phyloP scores from a whole-genome alignment of 352 stramenopile species.

The Globisporangium cylindrosporum region DNA sequence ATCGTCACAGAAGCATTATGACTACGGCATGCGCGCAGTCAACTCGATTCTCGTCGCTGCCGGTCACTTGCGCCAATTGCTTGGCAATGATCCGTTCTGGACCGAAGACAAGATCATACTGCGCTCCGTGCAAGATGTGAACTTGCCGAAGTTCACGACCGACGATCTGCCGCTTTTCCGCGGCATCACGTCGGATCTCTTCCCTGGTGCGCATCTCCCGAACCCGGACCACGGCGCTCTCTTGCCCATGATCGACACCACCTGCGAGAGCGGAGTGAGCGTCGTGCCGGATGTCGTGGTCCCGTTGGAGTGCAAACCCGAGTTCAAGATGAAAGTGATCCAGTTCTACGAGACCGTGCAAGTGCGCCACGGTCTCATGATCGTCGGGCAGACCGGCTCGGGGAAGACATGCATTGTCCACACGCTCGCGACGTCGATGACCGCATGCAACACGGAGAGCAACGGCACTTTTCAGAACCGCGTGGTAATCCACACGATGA shows the following conservation, averaged over 20 bases:
- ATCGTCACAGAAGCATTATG: slow-evolving; percentile 94
- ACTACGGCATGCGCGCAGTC: slow-evolving; percentile 95
- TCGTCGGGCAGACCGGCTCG: slow-evolving; percentile 91
- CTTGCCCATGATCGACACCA: slow-evolving; percentile 77
- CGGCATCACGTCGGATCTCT: slow-evolving; percentile 93
- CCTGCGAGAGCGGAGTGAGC: slow-evolving; percentile 62
- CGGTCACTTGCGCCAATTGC: slow-evolving; percentile 88
- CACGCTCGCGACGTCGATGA: slow-evolving; percentile 76
- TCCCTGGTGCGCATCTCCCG: slow-evolving; percentile 85
- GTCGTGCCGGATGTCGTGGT: slow-evolving; percentile 59
- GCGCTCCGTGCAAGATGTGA: slow-evolving; percentile 92
- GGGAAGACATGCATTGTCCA: slow-evolving; percentile 94
- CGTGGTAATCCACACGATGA: slow-evolving; percentile 89
- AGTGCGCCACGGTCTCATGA: slow-evolving; percentile 95
- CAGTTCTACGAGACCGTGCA: slow-evolving; percentile 96
- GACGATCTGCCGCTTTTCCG: slow-evolving; percentile 92
- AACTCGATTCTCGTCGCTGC: slow-evolving; percentile 94
- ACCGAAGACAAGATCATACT: slow-evolving; percentile 92
- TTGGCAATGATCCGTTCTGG: slow-evolving; percentile 86
- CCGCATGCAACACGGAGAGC: slow-evolving; percentile 55
- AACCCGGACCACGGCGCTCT: slow-evolving; percentile 84
- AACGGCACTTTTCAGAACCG: slow-evolving; percentile 54
- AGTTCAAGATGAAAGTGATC: slow-evolving; percentile 89
- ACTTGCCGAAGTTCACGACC: slow-evolving; percentile 93
- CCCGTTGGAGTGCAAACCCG: slow-evolving; percentile 70